phyloP scores from a whole-genome alignment of 2,329 filamentous ascomycete genomes.

The Pseudocercospora fijiensis region DNA sequence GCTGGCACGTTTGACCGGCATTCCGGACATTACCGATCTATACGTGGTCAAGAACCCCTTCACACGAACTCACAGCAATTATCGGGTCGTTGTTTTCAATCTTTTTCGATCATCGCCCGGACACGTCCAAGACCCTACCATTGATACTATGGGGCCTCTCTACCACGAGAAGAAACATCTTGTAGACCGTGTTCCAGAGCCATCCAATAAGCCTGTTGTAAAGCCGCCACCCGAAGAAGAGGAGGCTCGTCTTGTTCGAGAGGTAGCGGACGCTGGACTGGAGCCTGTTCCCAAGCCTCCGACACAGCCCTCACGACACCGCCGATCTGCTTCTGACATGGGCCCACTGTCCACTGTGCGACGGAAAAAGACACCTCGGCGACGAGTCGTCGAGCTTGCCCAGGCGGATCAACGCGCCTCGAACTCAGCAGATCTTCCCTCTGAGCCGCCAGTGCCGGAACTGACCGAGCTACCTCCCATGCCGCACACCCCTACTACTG shows the following conservation, averaged over 20 bases:
- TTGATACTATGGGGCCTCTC: constrained; percentile 80
- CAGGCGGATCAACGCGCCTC: constrained; percentile 42
- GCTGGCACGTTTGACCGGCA: constrained; percentile 80
- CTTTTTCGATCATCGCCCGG: constrained; percentile 87
- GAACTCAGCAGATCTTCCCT: constrained; percentile 18
- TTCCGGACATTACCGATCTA: constrained; percentile 87
- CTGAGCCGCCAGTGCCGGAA: constrained; percentile 26
- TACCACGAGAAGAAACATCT: constrained; percentile 83
- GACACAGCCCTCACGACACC: constrained; percentile 22
- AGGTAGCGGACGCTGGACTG: constrained; percentile 16
- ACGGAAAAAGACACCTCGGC: constrained; percentile 59
- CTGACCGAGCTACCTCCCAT: constrained; percentile 34
- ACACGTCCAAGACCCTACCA: constrained; percentile 84
- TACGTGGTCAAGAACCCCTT: constrained; percentile 94
- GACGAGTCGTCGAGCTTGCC: constrained; percentile 59
- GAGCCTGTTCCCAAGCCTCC: constrained; percentile 17
- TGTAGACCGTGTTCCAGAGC: constrained; percentile 75
- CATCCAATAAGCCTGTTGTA: constrained; percentile 73
- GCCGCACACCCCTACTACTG: constrained; percentile 28
- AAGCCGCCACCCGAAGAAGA: constrained; percentile 65
- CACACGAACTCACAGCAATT: constrained; percentile 78
- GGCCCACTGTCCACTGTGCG: constrained; percentile 42
- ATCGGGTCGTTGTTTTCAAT: constrained; percentile 91
- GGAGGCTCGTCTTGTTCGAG: constrained; percentile 21
- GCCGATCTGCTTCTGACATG: constrained; percentile 34